phyloP scores from a whole-genome alignment of 371 early-diverging fungal species.

The Fennellomyces sp. region DNA sequence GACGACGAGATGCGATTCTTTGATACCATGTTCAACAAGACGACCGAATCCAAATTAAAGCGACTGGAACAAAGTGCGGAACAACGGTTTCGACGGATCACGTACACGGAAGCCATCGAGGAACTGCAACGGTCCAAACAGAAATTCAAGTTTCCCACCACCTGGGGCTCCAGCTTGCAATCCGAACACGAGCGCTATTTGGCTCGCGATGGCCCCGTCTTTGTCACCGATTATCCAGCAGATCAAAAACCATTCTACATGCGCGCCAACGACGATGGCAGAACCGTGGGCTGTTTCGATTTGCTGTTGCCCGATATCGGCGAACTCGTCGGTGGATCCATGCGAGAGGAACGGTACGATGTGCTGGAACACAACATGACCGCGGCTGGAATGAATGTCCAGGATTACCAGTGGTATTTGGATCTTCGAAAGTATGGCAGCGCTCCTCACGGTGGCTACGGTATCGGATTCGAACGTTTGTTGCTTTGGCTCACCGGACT shows the following conservation, averaged over 20 bases:
- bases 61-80: conserved; percentile 40
- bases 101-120: conserved; percentile 84
- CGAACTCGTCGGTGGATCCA: conserved; percentile 89
- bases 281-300: conserved; percentile 88
- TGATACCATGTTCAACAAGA: conserved; percentile 25
- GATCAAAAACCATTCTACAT: conserved; percentile 92
- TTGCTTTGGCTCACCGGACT: conserved; percentile 81
- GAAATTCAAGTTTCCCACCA: conserved; percentile 67
- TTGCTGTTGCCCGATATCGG: conserved; percentile 88
- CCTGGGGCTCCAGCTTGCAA: conserved; percentile 82
- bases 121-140: conserved; percentile 56
- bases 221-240: conserved; percentile 90
- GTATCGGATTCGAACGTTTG: conserved; percentile 90
- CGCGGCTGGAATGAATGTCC: conserved; percentile 58
- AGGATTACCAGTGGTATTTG: conserved; percentile 86
- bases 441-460: conserved; percentile 93
- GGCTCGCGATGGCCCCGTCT: conserved; percentile 73
- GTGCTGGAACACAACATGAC: conserved; percentile 60
- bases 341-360: conserved; percentile 78
- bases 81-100: conserved; percentile 73
- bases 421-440: conserved; percentile 84
- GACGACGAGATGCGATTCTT: conserved; percentile 60
- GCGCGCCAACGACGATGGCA: conserved; percentile 64
- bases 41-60: conserved; percentile 36
- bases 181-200: conserved; percentile 90